Evolutionary conservation across 2,329 filamentous ascomycete genomes (phyloP), one percentile per base, ranked within the genome.

Genomic region (Cladosporium cucumerinum): DNA sequence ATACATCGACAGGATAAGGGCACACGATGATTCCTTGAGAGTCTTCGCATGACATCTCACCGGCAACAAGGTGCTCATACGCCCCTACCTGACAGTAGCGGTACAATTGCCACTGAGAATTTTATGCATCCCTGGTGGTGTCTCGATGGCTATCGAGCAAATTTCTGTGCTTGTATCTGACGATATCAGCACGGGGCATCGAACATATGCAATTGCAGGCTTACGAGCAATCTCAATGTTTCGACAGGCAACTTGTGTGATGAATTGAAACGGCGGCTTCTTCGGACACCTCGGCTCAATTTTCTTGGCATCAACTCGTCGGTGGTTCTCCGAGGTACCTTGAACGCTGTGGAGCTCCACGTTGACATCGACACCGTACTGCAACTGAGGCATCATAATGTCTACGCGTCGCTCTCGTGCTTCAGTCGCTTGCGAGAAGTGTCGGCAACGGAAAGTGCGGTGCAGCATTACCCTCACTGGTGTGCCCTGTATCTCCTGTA

Each of bases 401-500:
- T 51, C 58, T 12, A 21, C 46, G 21, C 58, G 58, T 12, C 58
- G 58, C 26, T 61, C 58, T 34, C 58, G 58, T 51, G 43, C 58
- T 26, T 51, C 58, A 0, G 30, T 61, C 10, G 58, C 58, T 2
- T 61, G 58, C 10, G 58, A 61, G 30, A 51, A 51, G 18, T 61
- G 58, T 52, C 26, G 58, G 14, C 43, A 51, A 36, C 28, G 58
- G 28, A 61, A 61, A 23, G 58, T 61, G 28, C 58, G 58, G 4
- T 61, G 58, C 23, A 51, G 43, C n/a, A 51, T 61, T 21, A 61
- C 58, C 11, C 43, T 61, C 28, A 61, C 58, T 21, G 58, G 58
- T 23, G 46, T 51, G n/a, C 58, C 58, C 12, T 61, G 58, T n/a
- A 46, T 61, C 2, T 51, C 43, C 21, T 61, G 58, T 23, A 61